Evolutionary conservation across 352 stramenopile genomes (phyloP), one percentile per base, ranked within the genome.

Genomic region (Phytophthora syringae): DNA sequence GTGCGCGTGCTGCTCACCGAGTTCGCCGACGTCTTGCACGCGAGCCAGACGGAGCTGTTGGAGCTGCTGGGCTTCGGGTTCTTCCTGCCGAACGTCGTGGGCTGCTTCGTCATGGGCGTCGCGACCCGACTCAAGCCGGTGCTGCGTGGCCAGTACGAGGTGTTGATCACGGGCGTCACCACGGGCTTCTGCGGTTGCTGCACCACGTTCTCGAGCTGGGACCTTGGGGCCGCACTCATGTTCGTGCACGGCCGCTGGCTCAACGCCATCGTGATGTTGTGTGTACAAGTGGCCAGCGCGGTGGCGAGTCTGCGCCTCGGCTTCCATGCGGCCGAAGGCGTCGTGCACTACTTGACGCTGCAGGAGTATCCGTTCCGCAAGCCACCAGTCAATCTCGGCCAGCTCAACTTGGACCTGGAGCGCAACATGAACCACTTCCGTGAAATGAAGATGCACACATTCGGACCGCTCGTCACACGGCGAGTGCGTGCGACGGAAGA

Each of bases 141-240:
- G 16, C 51, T 88, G 20, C 70, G 68, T 3, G 69, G 74, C 1
- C 71, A 85, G 45, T 86, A 84, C 27, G 69, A 79, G 4, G 72
- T 79, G 51, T 67, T 86, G 30, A 64, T 87, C 18, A 82, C 73
- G 10, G 79, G 79, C 20, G 37, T 90, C 44, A 89, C 77, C 12
- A 89, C 82, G n/a, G 82, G 82, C 11, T 90, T 90, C 30, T 90
- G 82, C 58, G 82, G 82, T 50, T 84, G 68, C 60, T 89, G 79
- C 58, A 90, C 82, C 25, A 89, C 82, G 3, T 90, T 90, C 39
- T 73, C 82, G 27, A 84, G 73, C 24, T 90, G 82, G 82, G 77
- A 88, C 32, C 51, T 90, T 2, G 69, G 66, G 6, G 76, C 70
- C 3, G 76, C 76, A 3, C 64, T 76, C 34, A 75, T 82, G 71